phyloP scores from a whole-genome alignment of 345 rosid genomes.

The Corchorus capsularis region DNA sequence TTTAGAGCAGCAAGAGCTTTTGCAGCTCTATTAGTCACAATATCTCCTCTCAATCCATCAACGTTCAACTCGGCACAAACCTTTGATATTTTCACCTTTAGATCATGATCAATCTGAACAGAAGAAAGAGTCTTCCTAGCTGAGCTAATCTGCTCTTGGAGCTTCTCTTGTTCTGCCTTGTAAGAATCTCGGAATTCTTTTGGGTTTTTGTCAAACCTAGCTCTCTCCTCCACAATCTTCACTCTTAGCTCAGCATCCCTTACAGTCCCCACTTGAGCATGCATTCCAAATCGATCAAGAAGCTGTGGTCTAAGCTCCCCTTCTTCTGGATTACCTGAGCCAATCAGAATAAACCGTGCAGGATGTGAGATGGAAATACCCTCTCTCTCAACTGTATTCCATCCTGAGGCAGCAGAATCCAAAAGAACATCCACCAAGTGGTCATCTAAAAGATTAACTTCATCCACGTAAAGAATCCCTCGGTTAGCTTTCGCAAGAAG shows the following conservation, averaged over 20 bases:
- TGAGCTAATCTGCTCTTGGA: conserved; percentile 67
- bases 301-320: conserved; percentile 94
- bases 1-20: conserved; percentile 90
- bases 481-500: conserved; percentile 96
- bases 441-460: conserved; percentile 94
- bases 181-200: conserved; percentile 84
- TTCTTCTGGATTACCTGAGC: conserved; percentile 96
- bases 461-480: conserved; percentile 96
- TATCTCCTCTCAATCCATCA: conserved; percentile 94
- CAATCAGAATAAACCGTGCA: conserved; percentile 87
- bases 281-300: conserved; percentile 93
- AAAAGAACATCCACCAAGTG: conserved; percentile 94
- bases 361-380: conserved; percentile 95
- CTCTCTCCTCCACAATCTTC: conserved; percentile 93
- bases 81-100: conserved; percentile 92
- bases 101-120: conserved; percentile 79
- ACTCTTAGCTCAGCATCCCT: conserved; percentile 90
- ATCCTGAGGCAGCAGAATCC: conserved; percentile 95
- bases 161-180: conserved; percentile 83
- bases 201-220: conserved; percentile 75
- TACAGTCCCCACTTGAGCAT: conserved; percentile 92
- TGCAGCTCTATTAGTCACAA: conserved; percentile 94
- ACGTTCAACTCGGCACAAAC: conserved; percentile 95
- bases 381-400: conserved; percentile 97
- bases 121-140: conserved; percentile 70